Conservation (phyloP, 495 filamentous ascomycete species). For the Hypoxylon fuscum region DNA sequence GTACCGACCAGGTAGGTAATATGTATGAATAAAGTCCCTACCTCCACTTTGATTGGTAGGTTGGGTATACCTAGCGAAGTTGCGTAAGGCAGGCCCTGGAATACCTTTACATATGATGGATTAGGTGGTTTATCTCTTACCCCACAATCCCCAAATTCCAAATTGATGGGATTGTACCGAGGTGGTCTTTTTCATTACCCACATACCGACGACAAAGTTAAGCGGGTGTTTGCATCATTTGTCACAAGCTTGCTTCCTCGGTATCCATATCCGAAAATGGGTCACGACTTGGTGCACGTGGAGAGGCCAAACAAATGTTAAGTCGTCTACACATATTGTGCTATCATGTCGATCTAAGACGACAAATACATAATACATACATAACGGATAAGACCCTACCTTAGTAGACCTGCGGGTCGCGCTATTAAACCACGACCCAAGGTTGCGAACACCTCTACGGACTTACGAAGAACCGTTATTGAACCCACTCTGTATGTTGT, state of each 20-base stretch:
- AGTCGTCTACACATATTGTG: background rate
- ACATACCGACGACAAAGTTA: background rate
- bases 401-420: conserved; percentile 9
- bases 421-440: conserved; percentile 1
- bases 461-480: background rate
- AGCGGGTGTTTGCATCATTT: conserved; percentile 25
- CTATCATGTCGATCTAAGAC: no score
- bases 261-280: conserved; percentile 34
- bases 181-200: background rate
- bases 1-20: no score
- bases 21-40: conserved; percentile 14
- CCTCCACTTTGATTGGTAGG: conserved; percentile 6
- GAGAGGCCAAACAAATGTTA: conserved; percentile 11
- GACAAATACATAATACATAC: no score
- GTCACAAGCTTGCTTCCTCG: conserved; percentile 21
- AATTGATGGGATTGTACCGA: background rate
- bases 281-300: background rate
- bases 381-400: no score
- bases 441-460: background rate
- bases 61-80: conserved; percentile 3
- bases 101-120: conserved; percentile 28
- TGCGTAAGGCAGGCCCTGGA: conserved; percentile 10
- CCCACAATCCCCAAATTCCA: conserved; percentile 13
- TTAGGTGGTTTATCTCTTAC: conserved; percentile 12
- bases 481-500: background rate